A percentile compares a stretch with the other conserved stretches of the same genome.
These are phyloP conservation scores for Flaveria linearis DNA, from an alignment of 129 eudicot species.

Conservation along the genomic window DNA sequence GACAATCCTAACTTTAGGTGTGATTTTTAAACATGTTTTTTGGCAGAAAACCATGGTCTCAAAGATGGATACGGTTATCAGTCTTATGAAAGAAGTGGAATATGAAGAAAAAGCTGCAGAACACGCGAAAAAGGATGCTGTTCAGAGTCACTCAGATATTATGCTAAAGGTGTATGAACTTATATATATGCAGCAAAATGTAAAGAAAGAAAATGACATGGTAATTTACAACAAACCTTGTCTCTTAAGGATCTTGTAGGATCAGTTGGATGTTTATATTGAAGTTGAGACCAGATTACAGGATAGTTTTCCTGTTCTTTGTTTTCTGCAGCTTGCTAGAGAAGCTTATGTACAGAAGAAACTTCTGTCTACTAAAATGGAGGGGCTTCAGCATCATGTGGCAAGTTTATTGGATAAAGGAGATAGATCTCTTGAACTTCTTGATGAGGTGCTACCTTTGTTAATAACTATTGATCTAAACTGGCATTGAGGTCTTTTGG, in stretches of 20 bases:
- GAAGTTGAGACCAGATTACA: neutral
- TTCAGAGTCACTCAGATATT: neutral
- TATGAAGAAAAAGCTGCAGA: conserved; percentile 2
- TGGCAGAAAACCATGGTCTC: neutral
- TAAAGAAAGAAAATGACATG: neutral
- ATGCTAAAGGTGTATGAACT: conserved; percentile 4
- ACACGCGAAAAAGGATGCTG: neutral
- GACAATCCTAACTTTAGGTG: neutral
- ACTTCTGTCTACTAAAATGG: conserved; percentile 7
- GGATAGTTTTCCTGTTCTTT: neutral
- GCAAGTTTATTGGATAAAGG: conserved; percentile 11
- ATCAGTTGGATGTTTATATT: neutral
- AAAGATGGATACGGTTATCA: conserved; percentile 7
- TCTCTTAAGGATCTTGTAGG: neutral
- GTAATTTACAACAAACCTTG: neutral
- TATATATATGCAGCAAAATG: neutral
- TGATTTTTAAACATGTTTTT: neutral
- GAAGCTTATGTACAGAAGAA: conserved; percentile 11
- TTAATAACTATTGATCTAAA: neutral
- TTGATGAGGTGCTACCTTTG: conserved; percentile 1
- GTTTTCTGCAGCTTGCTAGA: conserved; percentile 1
- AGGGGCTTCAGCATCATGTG: neutral
- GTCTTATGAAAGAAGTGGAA: conserved; percentile 6
- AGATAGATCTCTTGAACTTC: neutral
- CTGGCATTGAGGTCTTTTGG: neutral